Conservation (phyloP, 345 rosid species). For the Arabis hirsuta region DNA sequence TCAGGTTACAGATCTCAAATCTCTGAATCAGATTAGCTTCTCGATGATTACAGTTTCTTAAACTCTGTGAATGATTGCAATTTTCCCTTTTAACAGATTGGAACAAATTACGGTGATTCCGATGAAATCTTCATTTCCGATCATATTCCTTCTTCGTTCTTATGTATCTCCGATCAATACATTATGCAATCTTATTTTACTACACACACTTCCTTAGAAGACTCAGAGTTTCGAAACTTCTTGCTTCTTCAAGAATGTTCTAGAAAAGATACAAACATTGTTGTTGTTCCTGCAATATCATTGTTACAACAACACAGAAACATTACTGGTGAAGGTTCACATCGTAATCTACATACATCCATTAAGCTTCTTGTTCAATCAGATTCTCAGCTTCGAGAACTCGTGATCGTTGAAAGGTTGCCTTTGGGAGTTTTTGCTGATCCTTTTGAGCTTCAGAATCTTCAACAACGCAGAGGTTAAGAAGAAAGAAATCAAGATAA, state of each 20-base stretch:
- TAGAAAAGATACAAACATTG: slow-evolving; percentile 24
- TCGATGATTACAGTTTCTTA: too few species aligned
- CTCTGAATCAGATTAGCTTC: neutral
- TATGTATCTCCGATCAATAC: slow-evolving; percentile 45
- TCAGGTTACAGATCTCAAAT: slow-evolving; percentile 20
- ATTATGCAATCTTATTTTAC: slow-evolving; percentile 64
- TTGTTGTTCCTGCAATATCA: slow-evolving; percentile 32
- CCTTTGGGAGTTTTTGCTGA: slow-evolving; percentile 90
- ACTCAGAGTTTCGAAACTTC: slow-evolving; percentile 55
- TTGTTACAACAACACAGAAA: slow-evolving; percentile 49
- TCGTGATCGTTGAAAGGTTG: slow-evolving; percentile 64
- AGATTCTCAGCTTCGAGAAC: slow-evolving; percentile 48
- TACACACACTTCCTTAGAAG: slow-evolving; percentile 49
- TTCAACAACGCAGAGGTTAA: slow-evolving; percentile 59
- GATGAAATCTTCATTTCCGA: neutral
- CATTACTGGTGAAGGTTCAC: slow-evolving; percentile 87
- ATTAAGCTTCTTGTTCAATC: slow-evolving; percentile 50
- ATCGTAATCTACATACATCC: slow-evolving; percentile 66
- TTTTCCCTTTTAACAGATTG: slow-evolving; percentile 13
- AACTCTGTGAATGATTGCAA: neutral
- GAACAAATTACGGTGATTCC: slow-evolving; percentile 7
- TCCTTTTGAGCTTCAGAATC: slow-evolving; percentile 86
- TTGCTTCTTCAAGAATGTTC: slow-evolving; percentile 43
- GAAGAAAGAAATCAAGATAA: neutral
- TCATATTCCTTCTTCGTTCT: neutral